Conservation (phyloP, 225 moss, liverwort and hornwort genomes). For the Physcomitrium patens region DNA sequence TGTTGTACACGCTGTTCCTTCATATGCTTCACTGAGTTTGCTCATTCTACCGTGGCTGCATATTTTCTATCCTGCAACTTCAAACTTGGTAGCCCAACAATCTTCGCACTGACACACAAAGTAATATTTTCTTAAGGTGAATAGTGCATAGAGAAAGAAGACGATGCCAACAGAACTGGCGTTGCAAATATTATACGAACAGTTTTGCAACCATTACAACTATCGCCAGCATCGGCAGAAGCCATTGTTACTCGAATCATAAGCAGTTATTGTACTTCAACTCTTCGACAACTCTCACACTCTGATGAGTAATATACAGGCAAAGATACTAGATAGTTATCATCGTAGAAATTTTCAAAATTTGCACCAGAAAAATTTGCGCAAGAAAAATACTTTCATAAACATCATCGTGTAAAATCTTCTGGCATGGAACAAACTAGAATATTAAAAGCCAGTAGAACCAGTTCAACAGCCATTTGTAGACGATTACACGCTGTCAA, state of each 20-base stretch:
- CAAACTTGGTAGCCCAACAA: constrained; percentile 44
- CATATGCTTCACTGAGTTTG: constrained; percentile 51
- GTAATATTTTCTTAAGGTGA: constrained; percentile 38
- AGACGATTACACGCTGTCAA: not conserved
- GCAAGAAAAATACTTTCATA: no score
- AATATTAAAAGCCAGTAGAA: no score
- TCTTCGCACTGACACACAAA: constrained; percentile 45
- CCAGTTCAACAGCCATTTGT: no score
- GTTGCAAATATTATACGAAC: constrained; percentile 7
- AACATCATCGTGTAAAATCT: no score
- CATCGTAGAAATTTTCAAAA: not conserved
- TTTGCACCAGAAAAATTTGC: not conserved
- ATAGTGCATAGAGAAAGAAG: constrained; percentile 20
- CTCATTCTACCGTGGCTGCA: constrained; percentile 54
- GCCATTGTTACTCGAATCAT: not conserved
- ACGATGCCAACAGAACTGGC: constrained; percentile 17
- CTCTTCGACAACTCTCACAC: constrained; percentile 21
- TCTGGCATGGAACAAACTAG: no score
- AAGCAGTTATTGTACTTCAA: constrained; percentile 6
- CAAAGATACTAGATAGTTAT: constrained; percentile 6
- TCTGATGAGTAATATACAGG: not conserved
- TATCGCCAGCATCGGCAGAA: not conserved
- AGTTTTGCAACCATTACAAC: not conserved
- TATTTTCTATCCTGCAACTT: constrained; percentile 58
- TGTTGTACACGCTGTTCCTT: constrained; percentile 22